Evolutionary conservation across 2,329 filamentous ascomycete species (phyloP).

Genomic region (Ophiognomonia clavigignenti-juglandacearum): DNA sequence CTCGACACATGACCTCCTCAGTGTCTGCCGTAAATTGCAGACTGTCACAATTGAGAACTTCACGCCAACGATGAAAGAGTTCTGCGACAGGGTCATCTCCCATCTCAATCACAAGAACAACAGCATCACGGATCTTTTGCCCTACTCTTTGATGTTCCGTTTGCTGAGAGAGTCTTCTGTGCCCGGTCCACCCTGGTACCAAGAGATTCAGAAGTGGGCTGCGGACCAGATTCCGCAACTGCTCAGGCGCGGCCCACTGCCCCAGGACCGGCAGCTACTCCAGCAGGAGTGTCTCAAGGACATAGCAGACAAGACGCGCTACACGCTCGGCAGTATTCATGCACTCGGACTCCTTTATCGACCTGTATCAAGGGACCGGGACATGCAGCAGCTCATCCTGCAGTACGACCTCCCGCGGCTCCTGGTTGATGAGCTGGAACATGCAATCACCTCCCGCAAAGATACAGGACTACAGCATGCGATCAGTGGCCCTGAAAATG

Average conservation of each 20-base stretch:
- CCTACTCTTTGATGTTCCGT: slow-evolving; percentile 52
- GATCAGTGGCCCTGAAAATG: slow-evolving; percentile 43
- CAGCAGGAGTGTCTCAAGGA: slow-evolving; percentile 65
- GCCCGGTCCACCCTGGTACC: slow-evolving; percentile 37
- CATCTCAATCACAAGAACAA: slow-evolving; percentile 37
- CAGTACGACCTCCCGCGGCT: slow-evolving; percentile 59
- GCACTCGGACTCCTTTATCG: slow-evolving; percentile 45
- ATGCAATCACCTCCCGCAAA: slow-evolving; percentile 40
- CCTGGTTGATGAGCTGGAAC: slow-evolving; percentile 60
- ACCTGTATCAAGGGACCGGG: slow-evolving; percentile 43
- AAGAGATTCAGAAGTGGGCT: slow-evolving; percentile 13
- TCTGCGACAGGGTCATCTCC: slow-evolving; percentile 54
- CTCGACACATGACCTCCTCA: slow-evolving; percentile 46
- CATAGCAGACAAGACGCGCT: slow-evolving; percentile 57
- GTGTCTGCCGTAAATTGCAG: slow-evolving; percentile 68
- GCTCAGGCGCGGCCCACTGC: slow-evolving; percentile 49
- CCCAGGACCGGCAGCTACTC: slow-evolving; percentile 54
- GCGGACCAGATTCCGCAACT: slow-evolving; percentile 29
- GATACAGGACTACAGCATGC: slow-evolving; percentile 36
- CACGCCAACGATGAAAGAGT: slow-evolving; percentile 54
- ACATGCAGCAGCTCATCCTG: slow-evolving; percentile 52
- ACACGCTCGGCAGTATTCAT: slow-evolving; percentile 72
- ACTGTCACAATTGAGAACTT: slow-evolving; percentile 59
- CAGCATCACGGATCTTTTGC: slow-evolving; percentile 6
- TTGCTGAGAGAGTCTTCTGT: slow-evolving; percentile 68